A percentile compares a stretch with the other conserved stretches of the same genome.
phyloP scores from a whole-genome alignment of 2,329 filamentous ascomycete species.

The Stachybotrys chartarum region DNA sequence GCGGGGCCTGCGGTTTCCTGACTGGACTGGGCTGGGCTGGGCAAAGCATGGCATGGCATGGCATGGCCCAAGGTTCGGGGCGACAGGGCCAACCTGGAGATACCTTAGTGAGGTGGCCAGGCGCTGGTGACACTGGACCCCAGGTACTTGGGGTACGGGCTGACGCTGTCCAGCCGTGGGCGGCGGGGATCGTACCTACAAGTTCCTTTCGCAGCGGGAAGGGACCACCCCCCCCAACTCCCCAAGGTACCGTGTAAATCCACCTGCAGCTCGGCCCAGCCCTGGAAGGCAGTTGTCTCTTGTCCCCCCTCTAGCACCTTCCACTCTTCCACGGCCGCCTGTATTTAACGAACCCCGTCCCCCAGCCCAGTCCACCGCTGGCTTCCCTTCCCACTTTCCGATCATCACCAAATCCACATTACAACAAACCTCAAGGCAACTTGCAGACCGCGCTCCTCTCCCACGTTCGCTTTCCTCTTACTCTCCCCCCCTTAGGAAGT shows the following conservation, averaged over 20 bases:
- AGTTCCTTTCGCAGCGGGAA: background rate
- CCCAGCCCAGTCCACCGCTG: slow-evolving; percentile 5
- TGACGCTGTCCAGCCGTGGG: background rate
- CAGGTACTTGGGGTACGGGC: background rate
- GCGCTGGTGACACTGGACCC: background rate
- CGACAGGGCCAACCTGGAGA: background rate
- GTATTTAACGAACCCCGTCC: slow-evolving; percentile 21
- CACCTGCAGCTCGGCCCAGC: background rate
- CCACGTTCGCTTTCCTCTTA: slow-evolving; percentile 42
- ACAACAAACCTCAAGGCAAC: slow-evolving; percentile 13
- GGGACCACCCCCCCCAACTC: background rate
- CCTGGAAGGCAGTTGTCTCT: background rate
- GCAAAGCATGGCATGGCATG: background rate
- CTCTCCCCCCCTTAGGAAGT: slow-evolving; percentile 50
- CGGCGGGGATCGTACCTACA: background rate
- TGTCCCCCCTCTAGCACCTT: background rate
- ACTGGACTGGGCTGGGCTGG: background rate
- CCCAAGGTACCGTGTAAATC: background rate
- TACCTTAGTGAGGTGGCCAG: background rate
- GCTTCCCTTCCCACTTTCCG: slow-evolving; percentile 16
- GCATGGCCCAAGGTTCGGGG: background rate
- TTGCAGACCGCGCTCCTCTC: slow-evolving; percentile 7
- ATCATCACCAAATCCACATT: slow-evolving; percentile 14
- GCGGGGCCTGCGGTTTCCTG: background rate
- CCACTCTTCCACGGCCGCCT: slow-evolving; percentile 2